Base-by-base conservation (phyloP, 1,284 basidiomycete species). In the Singerocomus inundabilis region DNA sequence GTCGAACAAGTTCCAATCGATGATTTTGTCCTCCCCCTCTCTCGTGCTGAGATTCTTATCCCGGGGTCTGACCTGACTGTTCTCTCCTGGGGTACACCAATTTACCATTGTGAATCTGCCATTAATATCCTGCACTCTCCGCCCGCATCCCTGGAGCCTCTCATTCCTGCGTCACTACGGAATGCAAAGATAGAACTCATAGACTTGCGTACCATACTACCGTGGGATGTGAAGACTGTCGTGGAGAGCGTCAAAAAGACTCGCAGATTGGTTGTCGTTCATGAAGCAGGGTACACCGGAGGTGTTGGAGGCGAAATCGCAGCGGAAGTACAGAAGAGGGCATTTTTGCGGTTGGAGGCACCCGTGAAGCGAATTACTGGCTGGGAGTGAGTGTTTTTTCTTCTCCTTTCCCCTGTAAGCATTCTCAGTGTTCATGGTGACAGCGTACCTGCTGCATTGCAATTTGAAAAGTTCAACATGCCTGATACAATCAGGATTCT, bases 1-100 rank as follows among this genome's bases (percentile, higher is more conserved):
- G 88, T 97, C 30, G 94, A 98, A 66, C 90, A 96, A 70, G 94
- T 97, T 8, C 94, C 94, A 0, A 74, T 85, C 28, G 91, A 92
- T 60, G 94, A 96, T 68, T 98, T 79, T 63, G 78, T 82, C 31
- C 76, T 98, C 16, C 91, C 94, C 0, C 75, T 98, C 1, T 83
- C 82, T 10, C 74, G 78, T 46, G 91, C 92, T 1, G 95, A 98
- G 62, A 78, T 80, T 11, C 77, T 98, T 2, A 70, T 77, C 1
- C 63, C 78, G 0, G 95, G 95, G 2, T 76, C 80, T 1, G 93
- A 97, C 64, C 70, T 98, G 9, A 98, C 95, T 0, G 70, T 98
- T 6, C 77, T 98, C 26, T 85, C 91, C 5, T 98, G 92, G 83
- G 94, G 94, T 13, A 95, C 93, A 12, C 92, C 94, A 0, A 70